phyloP scores from a whole-genome alignment of 768 basidiomycete genomes.

The Leucosporidium creatinivorum region DNA sequence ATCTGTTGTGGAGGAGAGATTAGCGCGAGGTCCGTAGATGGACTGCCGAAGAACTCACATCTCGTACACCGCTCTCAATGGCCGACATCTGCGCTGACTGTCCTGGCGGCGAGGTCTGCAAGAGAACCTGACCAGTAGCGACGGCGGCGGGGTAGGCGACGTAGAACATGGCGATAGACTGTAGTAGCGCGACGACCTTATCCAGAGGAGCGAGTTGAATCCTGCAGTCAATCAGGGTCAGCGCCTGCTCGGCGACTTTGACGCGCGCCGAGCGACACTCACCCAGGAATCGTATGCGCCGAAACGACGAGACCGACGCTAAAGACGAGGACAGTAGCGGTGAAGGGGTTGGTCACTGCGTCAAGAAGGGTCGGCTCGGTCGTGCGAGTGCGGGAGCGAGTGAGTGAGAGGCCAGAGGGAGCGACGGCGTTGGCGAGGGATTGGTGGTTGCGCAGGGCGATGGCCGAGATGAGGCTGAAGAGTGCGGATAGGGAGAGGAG shows the following conservation, averaged over 20 bases:
- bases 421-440: conserved; percentile 1
- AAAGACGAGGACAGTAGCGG: conserved; percentile 57
- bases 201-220: conserved; percentile 52
- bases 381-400: not conserved
- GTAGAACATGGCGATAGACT: conserved; percentile 69
- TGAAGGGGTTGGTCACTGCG: conserved; percentile 67
- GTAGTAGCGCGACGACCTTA: conserved; percentile 68
- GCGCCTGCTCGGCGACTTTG: too few relatives aligned
- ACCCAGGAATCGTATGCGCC: conserved; percentile 54
- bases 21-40: too few relatives aligned
- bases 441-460: conserved; percentile 2
- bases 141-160: conserved; percentile 78
- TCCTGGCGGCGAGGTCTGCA: conserved; percentile 71
- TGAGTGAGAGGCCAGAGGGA: not conserved
- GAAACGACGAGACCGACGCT: conserved; percentile 53
- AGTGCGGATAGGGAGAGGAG: not conserved
- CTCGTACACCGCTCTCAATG: conserved; percentile 71
- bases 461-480: conserved; percentile 1
- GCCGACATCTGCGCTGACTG: conserved; percentile 61
- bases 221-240: conserved; percentile 8
- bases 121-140: conserved; percentile 71
- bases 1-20: conserved; percentile 47
- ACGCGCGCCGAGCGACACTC: conserved; percentile 38
- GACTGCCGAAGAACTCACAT: too few relatives aligned
- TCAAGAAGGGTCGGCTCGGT: not conserved